Conservation (phyloP, 2,329 filamentous ascomycete species). For the Juglanconis oblonga region DNA sequence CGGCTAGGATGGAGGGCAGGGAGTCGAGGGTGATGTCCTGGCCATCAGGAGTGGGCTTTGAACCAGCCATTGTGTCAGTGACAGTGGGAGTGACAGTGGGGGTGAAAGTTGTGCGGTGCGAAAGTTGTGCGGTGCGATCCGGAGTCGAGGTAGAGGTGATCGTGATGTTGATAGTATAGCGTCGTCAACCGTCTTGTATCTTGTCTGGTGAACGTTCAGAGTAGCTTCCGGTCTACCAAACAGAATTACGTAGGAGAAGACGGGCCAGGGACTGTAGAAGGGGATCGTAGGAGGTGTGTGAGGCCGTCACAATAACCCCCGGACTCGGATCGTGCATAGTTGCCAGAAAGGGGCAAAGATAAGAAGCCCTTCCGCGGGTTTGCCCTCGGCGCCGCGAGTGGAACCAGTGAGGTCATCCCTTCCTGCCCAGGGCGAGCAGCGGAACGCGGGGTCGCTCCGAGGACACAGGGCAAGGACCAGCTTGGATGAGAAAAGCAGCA, state of each 20-base stretch:
- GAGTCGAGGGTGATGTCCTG: constrained; percentile 55
- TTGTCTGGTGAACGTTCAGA: background rate
- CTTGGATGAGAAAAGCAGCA: background rate
- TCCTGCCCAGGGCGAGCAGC: background rate
- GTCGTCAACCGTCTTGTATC: background rate
- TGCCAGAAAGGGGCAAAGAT: background rate
- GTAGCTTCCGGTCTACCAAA: background rate
- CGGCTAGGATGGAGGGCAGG: constrained; percentile 62
- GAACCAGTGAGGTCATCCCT: background rate
- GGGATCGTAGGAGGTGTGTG: background rate
- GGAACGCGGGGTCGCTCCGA: background rate
- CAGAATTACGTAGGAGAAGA: background rate
- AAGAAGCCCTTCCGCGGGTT: background rate
- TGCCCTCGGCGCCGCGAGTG: background rate
- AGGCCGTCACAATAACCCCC: background rate
- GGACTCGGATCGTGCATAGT: background rate
- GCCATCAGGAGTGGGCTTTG: constrained; percentile 18
- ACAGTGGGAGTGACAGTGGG: background rate
- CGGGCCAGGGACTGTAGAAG: background rate
- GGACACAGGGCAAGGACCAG: background rate
- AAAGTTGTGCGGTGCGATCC: background rate
- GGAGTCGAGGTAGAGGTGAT: too few species aligned
- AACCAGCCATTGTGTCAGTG: constrained; percentile 25
- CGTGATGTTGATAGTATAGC: too few species aligned
- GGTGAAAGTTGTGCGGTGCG: background rate